Percentiles rank a stretch among this genome's conserved stretches.
These are phyloP conservation scores for Fomitopsis serialis DNA, from an alignment of 768 basidiomycete species.

Conservation along the genomic window DNA sequence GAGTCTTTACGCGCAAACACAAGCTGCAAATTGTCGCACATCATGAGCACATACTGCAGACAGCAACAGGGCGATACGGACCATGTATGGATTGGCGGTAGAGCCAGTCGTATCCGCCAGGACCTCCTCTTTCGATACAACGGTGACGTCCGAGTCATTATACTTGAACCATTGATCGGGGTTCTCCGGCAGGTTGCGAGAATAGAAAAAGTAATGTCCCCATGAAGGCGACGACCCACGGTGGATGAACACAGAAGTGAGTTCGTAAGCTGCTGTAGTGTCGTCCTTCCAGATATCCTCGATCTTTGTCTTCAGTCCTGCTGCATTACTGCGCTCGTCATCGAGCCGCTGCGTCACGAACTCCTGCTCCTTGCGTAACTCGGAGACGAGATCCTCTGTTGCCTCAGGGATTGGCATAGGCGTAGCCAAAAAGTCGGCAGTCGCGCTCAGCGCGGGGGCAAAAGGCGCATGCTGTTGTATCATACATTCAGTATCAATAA, in stretches of 20 bases:
- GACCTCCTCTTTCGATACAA: conserved; percentile 76
- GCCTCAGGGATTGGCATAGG: conserved; percentile 40
- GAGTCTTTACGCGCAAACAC: conserved; percentile 79
- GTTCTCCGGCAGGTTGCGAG: conserved; percentile 73
- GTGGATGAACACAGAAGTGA: conserved; percentile 94
- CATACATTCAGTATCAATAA: not conserved
- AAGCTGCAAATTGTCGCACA: conserved; percentile 40
- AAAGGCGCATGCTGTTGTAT: conserved; percentile 60
- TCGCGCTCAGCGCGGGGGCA: conserved; percentile 46
- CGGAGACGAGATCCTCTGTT: conserved; percentile 51
- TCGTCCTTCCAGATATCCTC: conserved; percentile 74
- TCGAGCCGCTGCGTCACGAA: conserved; percentile 53
- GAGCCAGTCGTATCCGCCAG: conserved; percentile 86
- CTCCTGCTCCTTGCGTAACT: conserved; percentile 49
- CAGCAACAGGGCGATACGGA: conserved; percentile 34
- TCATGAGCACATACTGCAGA: too few species aligned
- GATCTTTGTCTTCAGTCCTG: conserved; percentile 57
- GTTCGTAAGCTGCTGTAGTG: conserved; percentile 69
- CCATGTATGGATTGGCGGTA: conserved; percentile 87
- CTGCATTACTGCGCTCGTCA: conserved; percentile 42
- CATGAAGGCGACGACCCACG: conserved; percentile 82
- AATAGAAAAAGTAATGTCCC: conserved; percentile 97
- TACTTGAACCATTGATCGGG: conserved; percentile 94
- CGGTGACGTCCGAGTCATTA: conserved; percentile 84
- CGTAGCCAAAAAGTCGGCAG: conserved; percentile 52